Evolutionary conservation across 208 protist genomes (phyloP).

Genomic region (Wallacemonas collosoma): DNA sequence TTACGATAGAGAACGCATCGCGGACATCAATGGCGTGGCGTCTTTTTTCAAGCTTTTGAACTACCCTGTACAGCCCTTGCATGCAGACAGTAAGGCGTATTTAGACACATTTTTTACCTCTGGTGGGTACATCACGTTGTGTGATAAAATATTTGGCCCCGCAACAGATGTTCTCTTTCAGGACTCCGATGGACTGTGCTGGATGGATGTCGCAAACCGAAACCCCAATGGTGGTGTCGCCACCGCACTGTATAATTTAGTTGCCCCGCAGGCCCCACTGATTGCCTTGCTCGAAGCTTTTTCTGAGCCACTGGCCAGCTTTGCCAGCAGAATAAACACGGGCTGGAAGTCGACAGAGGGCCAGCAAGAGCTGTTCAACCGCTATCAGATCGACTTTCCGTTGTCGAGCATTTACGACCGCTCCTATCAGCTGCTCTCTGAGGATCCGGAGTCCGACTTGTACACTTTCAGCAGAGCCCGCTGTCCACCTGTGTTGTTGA

Average conservation of each 20-base stretch:
- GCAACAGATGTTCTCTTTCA: slow-evolving; percentile 23
- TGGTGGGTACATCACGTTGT: slow-evolving; percentile 60
- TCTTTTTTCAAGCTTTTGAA: slow-evolving; percentile 44
- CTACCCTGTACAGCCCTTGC: slow-evolving; percentile 46
- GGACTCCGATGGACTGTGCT: slow-evolving; percentile 31
- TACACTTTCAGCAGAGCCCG: slow-evolving; percentile 48
- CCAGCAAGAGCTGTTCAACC: slow-evolving; percentile 14
- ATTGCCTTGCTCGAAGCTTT: slow-evolving; percentile 67
- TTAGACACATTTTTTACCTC: slow-evolving; percentile 73
- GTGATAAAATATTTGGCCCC: slow-evolving; percentile 66
- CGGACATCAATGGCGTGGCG: slow-evolving; percentile 19
- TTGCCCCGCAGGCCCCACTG: slow-evolving; percentile 66
- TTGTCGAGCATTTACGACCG: slow-evolving; percentile 53
- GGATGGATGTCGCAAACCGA: slow-evolving; percentile 80
- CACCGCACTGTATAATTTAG: slow-evolving; percentile 48
- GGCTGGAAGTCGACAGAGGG: slow-evolving; percentile 50
- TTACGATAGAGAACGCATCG: slow-evolving; percentile 10
- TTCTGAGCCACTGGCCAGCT: slow-evolving; percentile 54
- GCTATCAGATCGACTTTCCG: slow-evolving; percentile 57
- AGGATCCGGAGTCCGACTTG: slow-evolving; percentile 52
- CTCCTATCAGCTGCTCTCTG: slow-evolving; percentile 61
- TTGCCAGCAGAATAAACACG: slow-evolving; percentile 43
- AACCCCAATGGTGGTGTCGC: slow-evolving; percentile 62
- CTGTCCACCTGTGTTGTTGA: slow-evolving; percentile 56
- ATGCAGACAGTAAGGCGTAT: slow-evolving; percentile 53